Conservation (phyloP, 345 rosid genomes). For the Turnera subulata region DNA sequence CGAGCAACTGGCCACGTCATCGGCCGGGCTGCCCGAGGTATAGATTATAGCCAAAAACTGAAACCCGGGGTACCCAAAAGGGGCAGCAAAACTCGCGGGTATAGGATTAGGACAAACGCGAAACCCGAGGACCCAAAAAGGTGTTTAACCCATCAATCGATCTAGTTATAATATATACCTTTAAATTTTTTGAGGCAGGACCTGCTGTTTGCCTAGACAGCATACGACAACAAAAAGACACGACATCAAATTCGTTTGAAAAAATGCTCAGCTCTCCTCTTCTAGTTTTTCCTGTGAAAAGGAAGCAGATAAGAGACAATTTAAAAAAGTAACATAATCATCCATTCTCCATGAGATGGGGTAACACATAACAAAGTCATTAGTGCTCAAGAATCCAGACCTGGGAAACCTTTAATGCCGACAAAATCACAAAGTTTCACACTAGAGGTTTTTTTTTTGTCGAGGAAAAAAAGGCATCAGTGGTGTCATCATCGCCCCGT, state of each 20-base stretch:
- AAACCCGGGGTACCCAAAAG: too few species aligned
- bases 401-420: conserved; percentile 93
- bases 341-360: not conserved
- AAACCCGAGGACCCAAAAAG: too few species aligned
- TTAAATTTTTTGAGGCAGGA: conserved; percentile 38
- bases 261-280: conserved; percentile 91
- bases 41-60: too few species aligned
- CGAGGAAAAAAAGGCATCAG: too few species aligned
- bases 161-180: conserved; percentile 33
- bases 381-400: conserved; percentile 31
- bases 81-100: too few species aligned
- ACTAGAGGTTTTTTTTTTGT: too few species aligned
- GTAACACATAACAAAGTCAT: not conserved
- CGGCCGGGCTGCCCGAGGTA: too few species aligned
- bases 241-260: conserved; percentile 49
- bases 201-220: conserved; percentile 73
- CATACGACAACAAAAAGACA: conserved; percentile 96
- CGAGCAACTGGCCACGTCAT: too few species aligned
- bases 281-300: conserved; percentile 69
- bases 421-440: conserved; percentile 94
- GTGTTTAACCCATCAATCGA: too few species aligned
- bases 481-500: too few species aligned
- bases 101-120: too few species aligned
- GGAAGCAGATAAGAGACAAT: not conserved
- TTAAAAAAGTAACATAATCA: not conserved